Conservation (phyloP, 139 green algal genomes). For the Chlamydomonas sphaeroides region DNA sequence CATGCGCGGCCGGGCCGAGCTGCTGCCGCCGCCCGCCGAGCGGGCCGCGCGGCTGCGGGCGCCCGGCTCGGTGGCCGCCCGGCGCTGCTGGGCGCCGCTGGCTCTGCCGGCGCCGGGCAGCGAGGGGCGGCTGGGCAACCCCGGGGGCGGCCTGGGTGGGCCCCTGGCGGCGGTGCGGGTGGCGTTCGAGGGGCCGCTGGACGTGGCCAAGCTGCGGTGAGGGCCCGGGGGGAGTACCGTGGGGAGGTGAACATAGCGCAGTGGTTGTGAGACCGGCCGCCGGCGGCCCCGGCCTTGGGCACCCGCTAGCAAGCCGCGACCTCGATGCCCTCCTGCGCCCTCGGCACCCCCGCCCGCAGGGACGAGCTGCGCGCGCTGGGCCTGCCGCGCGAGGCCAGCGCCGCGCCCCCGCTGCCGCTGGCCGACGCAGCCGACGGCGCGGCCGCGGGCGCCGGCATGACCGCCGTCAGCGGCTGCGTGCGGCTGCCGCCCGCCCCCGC, state of each 20-base stretch:
- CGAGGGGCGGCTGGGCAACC: background rate
- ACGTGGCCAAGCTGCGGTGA: slow-evolving; percentile 18
- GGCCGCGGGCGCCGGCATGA: background rate
- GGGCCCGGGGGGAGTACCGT: background rate
- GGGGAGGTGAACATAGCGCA: too few species aligned
- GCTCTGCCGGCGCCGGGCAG: background rate
- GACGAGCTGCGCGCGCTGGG: background rate
- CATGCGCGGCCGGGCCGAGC: slow-evolving; percentile 11
- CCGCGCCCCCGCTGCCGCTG: background rate
- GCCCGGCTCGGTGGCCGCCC: background rate
- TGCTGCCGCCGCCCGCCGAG: slow-evolving; percentile 22
- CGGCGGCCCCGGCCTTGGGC: too few species aligned
- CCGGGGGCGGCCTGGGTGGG: background rate
- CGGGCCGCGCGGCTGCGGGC: background rate
- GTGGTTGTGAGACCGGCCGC: too few species aligned
- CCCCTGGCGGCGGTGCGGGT: slow-evolving; percentile 14
- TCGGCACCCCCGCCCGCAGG: background rate
- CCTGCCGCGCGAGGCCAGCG: background rate
- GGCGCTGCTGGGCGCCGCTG: slow-evolving; percentile 2
- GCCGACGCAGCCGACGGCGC: background rate
- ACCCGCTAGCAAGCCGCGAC: too few species aligned
- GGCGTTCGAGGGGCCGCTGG: slow-evolving; percentile 10
- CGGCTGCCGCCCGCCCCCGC: background rate
- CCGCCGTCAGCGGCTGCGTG: slow-evolving; percentile 7
- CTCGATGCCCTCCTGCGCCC: too few species aligned